These are phyloP conservation scores for Suhomyces emberorum DNA, from an alignment of 805 yeast species.

Conservation along the genomic window DNA sequence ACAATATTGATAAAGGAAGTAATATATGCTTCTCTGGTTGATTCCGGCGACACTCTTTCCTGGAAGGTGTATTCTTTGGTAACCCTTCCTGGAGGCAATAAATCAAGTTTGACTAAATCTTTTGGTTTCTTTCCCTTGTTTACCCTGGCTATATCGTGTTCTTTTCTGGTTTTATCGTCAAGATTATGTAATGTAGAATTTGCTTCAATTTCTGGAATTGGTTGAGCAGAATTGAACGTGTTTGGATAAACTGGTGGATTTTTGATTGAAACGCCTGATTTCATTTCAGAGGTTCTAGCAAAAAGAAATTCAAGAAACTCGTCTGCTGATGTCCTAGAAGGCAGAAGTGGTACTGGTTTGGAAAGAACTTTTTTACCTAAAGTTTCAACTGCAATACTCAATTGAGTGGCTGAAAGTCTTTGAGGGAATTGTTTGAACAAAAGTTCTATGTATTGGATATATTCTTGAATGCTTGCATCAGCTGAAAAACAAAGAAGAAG, in stretches of 20 bases:
- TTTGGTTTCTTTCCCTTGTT: conserved; percentile 35
- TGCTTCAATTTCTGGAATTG: conserved; percentile 35
- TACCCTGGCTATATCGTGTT: conserved; percentile 22
- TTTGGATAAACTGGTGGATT: conserved; percentile 3
- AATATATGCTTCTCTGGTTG: conserved; percentile 48
- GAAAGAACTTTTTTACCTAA: conserved; percentile 43
- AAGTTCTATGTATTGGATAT: conserved; percentile 42
- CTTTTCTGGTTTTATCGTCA: conserved; percentile 15
- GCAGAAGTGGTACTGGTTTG: conserved; percentile 15
- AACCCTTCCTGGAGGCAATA: conserved; percentile 9
- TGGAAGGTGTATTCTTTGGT: conserved; percentile 18
- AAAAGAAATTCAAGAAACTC: conserved; percentile 43
- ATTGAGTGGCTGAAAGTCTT: conserved; percentile 50
- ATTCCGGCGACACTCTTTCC: conserved; percentile 29
- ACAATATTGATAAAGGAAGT: conserved; percentile 47
- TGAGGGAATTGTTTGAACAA: conserved; percentile 56
- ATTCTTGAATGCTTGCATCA: conserved; percentile 14
- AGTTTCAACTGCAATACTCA: conserved; percentile 55
- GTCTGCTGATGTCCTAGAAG: conserved; percentile 18
- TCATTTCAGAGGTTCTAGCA: conserved; percentile 34
- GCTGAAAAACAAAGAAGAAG: conserved; percentile 34
- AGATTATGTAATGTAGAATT: conserved; percentile 31
- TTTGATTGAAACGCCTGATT: conserved; percentile 27
- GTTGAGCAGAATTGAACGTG: conserved; percentile 35
- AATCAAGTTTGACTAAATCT: conserved; percentile 18